A percentile compares a stretch with the other conserved stretches of the same genome.
phyloP scores from a whole-genome alignment of 1,284 basidiomycete species.

The Puccinia triticina region DNA sequence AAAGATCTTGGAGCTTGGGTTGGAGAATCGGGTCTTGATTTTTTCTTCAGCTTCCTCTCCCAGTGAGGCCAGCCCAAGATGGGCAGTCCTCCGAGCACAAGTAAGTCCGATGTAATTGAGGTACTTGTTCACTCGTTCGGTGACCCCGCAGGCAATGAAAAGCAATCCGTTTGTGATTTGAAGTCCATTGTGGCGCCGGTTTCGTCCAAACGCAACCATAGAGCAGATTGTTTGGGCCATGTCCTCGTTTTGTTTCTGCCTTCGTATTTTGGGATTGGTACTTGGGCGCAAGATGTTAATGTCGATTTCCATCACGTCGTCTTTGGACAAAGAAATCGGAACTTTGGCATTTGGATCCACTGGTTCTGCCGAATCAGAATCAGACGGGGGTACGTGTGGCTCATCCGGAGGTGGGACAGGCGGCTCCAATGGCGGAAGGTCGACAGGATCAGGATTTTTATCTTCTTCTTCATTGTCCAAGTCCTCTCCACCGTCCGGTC shows the following conservation, averaged over 20 bases:
- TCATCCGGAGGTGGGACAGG: not conserved
- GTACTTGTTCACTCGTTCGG: constrained; percentile 3
- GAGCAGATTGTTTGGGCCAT: constrained; percentile 18
- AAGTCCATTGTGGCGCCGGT: constrained; percentile 14
- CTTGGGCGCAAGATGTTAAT: not conserved
- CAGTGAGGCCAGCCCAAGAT: not conserved
- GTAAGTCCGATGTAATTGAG: constrained; percentile 18
- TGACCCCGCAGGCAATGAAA: constrained; percentile 25
- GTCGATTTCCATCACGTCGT: not conserved
- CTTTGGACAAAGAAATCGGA: constrained; percentile 3
- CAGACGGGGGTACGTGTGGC: not conserved
- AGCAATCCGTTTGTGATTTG: not conserved
- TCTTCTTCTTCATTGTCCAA: not conserved
- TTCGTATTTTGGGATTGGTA: not conserved
- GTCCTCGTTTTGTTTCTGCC: constrained; percentile 1
- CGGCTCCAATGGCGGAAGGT: not conserved
- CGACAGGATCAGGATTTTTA: too few relatives aligned
- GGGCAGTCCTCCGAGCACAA: not conserved
- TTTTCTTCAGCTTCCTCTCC: not conserved
- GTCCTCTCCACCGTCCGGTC: not conserved
- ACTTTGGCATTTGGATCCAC: not conserved
- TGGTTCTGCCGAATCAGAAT: not conserved
- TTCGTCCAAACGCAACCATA: constrained; percentile 32
- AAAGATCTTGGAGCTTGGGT: not conserved
- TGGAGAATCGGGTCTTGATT: not conserved